Evolutionary conservation across 352 stramenopile species (phyloP).

Genomic region (Phytophthora melonis): DNA sequence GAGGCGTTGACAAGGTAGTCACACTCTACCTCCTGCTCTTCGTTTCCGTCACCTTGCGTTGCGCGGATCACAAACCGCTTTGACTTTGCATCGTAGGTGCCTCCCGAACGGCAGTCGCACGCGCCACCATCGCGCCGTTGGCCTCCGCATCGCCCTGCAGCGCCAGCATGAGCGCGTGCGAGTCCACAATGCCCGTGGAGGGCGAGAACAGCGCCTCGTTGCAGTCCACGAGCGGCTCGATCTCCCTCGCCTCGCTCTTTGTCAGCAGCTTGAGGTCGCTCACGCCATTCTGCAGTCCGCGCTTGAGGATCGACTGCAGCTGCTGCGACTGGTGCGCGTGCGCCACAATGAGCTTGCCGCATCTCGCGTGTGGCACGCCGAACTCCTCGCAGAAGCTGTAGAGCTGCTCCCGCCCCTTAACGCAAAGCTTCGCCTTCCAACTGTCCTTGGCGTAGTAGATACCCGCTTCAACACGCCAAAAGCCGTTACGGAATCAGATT

Average conservation of each 20-base stretch:
- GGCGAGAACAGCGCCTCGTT: slow-evolving; percentile 92
- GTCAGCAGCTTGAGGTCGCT: slow-evolving; percentile 62
- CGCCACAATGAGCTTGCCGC: slow-evolving; percentile 97
- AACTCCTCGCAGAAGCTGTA: slow-evolving; percentile 94
- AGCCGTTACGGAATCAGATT: slow-evolving; percentile 14
- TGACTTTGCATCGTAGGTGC: slow-evolving; percentile 37
- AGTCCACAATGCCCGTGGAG: slow-evolving; percentile 96
- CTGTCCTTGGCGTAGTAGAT: slow-evolving; percentile 95
- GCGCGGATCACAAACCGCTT: slow-evolving; percentile 50
- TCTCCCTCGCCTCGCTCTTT: slow-evolving; percentile 40
- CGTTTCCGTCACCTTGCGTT: slow-evolving; percentile 44
- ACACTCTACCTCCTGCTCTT: slow-evolving; percentile 79
- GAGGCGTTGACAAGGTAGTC: slow-evolving; percentile 94
- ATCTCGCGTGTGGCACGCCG: slow-evolving; percentile 81
- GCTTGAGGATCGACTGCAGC: slow-evolving; percentile 48
- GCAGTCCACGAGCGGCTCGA: slow-evolving; percentile 74
- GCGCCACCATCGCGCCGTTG: slow-evolving; percentile 83
- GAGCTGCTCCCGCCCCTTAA: slow-evolving; percentile 88
- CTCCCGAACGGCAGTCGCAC: slow-evolving; percentile 71
- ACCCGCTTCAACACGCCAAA: slow-evolving; percentile 46
- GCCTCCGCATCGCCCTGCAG: slow-evolving; percentile 93
- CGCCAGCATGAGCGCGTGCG: slow-evolving; percentile 91
- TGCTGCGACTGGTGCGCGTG: slow-evolving; percentile 57
- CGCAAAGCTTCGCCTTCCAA: slow-evolving; percentile 93
- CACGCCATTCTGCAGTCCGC: slow-evolving; percentile 65